Conservation (phyloP, 148 eudicot species). For the Vaccinium vitisidaea region DNA sequence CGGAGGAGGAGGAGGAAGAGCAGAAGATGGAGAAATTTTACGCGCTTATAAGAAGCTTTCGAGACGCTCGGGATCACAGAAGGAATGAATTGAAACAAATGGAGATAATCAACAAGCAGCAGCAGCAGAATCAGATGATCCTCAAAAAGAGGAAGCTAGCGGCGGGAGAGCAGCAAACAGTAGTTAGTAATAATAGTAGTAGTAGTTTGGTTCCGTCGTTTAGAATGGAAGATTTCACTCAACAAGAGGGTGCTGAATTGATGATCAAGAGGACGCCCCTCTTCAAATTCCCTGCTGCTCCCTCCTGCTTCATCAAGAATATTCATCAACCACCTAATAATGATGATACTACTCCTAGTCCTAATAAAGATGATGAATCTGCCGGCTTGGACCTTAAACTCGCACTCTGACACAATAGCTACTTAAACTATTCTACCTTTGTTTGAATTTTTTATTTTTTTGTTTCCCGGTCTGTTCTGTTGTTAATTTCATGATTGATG, state of each 20-base stretch:
- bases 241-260: not conserved
- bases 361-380: not conserved
- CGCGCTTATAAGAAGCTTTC: conserved; percentile 32
- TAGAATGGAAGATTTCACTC: conserved; percentile 37
- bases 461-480: too few relatives aligned
- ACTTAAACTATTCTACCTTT: not conserved
- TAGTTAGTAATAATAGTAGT: too few relatives aligned
- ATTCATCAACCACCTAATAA: not conserved
- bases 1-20: conserved; percentile 17
- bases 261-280: not conserved
- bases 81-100: conserved; percentile 1
- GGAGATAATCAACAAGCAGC: not conserved
- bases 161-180: not conserved
- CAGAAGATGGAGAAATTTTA: conserved; percentile 45
- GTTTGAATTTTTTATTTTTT: too few relatives aligned
- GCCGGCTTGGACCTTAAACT: conserved; percentile 15
- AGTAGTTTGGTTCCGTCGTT: conserved; percentile 32
- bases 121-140: not conserved
- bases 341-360: not conserved
- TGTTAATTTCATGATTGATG: too few relatives aligned
- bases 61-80: conserved; percentile 22
- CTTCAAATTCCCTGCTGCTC: not conserved
- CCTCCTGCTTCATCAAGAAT: not conserved
- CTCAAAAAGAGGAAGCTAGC: conserved; percentile 11
- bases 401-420: not conserved